Evolutionary conservation across 805 yeast species (phyloP), one percentile per base, ranked within the genome.

Genomic region (Candida boleticola): DNA sequence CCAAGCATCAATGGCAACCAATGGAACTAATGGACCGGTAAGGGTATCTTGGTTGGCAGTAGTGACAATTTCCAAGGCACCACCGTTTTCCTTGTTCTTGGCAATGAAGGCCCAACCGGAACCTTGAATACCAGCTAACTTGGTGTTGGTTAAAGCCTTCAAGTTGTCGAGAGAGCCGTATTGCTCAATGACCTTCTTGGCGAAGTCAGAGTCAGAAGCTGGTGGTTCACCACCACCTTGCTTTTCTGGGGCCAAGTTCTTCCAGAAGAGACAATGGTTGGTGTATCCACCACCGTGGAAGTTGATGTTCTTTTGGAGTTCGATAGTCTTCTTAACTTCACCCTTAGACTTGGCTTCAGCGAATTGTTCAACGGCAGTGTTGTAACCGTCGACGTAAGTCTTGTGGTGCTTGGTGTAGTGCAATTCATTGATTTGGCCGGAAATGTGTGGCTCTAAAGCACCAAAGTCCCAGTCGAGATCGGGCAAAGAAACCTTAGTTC

Each of bases 41-140:
- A 85, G 89, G 14, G 93, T 85, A 67, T 89, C 96, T 70, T 89
- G 97, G 75, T 89, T 89, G 53, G 80, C 73, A 52, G 87, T 85
- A 63, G 86, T 85, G 42, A 87, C 83, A 42, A 89, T 84, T 50
- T 86, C 95, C 53, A 89, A 63, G 37, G 83, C 79, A 53, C 85
- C 87, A 26, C 63, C 63, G 53, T 82, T 82, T 47, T 76, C 82
- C 60, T 78, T 74, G 75, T 88, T 85, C 77, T 85, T 85, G 54
- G 82, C 95, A 50, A 89, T 73, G 74, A 90, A 89, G 25, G 93
- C 93, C 97, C 97, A 89, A 36, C 97, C 97, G 4, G 96, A 85
- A 61, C 97, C 97, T 70, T 89, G 96, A 55, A 89, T 77, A 44
- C 93, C 93, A 29, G 95, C 95, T 55, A 89, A 56, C 43, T 54